Evolutionary conservation across 202 grass and related monocot genomes (phyloP), one percentile per base, ranked within the genome.

Genomic region (Panicum virgatum): DNA sequence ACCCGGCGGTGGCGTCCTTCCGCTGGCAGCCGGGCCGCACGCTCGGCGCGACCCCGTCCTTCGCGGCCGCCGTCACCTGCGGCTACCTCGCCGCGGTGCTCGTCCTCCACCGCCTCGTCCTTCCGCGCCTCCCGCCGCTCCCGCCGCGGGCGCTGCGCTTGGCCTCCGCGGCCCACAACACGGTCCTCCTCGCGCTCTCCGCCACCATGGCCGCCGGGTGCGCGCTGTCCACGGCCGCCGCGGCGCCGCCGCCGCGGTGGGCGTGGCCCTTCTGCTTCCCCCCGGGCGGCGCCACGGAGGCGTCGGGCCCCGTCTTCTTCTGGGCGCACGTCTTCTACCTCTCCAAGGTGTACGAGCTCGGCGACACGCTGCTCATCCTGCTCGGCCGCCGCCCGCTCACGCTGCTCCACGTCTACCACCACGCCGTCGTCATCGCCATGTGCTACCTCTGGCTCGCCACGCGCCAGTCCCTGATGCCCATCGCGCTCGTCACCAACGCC

Each of bases 281-380:
- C 1, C 82, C 71, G 36, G 25, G 62, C 16, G 70, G 46, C 66
- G 57, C 83, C 72, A 89, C 88, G 56, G 12, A 77, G 30, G 45
- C 92, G 29, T 68, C 77, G 10, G 86, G 96, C 26, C 85, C 96
- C 1, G 88, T 95, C 46, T 98, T 98, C 92, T 98, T 88, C 88
- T 98, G 96, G 96, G 88, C 96, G 53, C 84, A 98, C 88, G 85
- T 93, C 10, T 91, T 98, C 86, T 98, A 95, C 86, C 86, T 98
- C 72, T 98, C 96, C 37, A 98, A 95, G 89, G 69, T 95, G 40
- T 98, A 95, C 84, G 96, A 95, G 85, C 88, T 98, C 23, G 80
- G 83, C 68, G 96, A 98, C 87, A 98, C 96, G 83, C 79, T 90
- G 54, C 92, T 98, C 63, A 98, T 98, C 85, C 77, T 98, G 64